Evolutionary conservation across 2,329 filamentous ascomycete species (phyloP).

Genomic region (Rhynchosporium graminicola): DNA sequence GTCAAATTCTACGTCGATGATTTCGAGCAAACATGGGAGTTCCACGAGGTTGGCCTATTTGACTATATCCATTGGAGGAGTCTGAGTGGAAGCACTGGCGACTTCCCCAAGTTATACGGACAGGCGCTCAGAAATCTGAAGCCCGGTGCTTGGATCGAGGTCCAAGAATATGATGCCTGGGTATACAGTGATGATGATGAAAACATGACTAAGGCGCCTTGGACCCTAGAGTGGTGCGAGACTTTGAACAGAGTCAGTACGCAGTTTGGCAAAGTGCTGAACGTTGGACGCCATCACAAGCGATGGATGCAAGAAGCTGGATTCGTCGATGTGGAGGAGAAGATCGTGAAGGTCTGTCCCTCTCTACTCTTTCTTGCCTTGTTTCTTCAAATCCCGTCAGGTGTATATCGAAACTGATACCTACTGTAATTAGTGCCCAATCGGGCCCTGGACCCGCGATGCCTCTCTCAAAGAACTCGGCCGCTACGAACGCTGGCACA

Average conservation of each 20-base stretch:
- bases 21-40: constrained; percentile 37
- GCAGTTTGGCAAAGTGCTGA: constrained; percentile 26
- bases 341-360: constrained; percentile 20
- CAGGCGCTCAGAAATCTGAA: constrained; percentile 19
- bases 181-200: constrained; percentile 23
- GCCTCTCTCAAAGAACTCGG: constrained; percentile 44
- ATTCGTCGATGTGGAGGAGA: constrained; percentile 44
- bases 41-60: constrained; percentile 40
- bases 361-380: neutral
- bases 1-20: constrained; percentile 40
- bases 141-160: constrained; percentile 26
- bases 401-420: neutral
- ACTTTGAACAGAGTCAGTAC: constrained; percentile 18
- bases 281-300: constrained; percentile 21
- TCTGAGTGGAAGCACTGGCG: constrained; percentile 19
- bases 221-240: constrained; percentile 21
- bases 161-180: constrained; percentile 25
- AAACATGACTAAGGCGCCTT: constrained; percentile 13
- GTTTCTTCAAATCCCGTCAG: neutral
- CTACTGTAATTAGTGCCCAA: constrained; percentile 32
- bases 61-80: constrained; percentile 41
- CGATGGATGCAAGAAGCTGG: constrained; percentile 41
- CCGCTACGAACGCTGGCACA: constrained; percentile 22
- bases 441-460: constrained; percentile 46
- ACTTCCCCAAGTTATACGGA: constrained; percentile 18